Evolutionary conservation across 139 green algal genomes (phyloP), one percentile per base, ranked within the genome.

Genomic region (Chlorella sp.): DNA sequence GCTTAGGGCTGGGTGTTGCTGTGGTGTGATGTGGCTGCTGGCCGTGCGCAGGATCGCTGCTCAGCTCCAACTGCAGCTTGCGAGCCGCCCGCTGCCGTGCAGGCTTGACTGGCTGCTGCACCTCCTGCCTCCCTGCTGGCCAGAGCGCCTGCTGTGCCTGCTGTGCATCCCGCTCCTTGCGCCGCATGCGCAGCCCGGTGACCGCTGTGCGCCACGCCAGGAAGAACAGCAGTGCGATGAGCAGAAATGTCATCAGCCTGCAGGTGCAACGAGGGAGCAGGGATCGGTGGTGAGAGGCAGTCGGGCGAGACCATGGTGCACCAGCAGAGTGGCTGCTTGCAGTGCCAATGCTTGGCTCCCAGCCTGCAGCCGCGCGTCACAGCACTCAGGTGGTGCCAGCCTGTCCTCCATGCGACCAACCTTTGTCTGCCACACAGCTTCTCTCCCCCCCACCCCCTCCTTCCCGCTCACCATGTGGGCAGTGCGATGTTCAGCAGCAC

Each of bases 401-500:
- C n/a, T n/a, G n/a, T n/a, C n/a, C n/a, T n/a, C n/a, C n/a, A n/a
- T n/a, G n/a, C n/a, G n/a, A n/a, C n/a, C n/a, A n/a, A n/a, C n/a
- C n/a, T n/a, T n/a, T n/a, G n/a, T n/a, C n/a, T n/a, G n/a, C n/a
- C n/a, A n/a, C n/a, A n/a, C n/a, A n/a, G n/a, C n/a, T n/a, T 55
- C 7, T 16, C 20, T 36, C 28, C 63, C 28, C 3, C 28, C 63
- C 63, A 69, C 28, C 28, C n/a, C 63, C 28, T 20, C 63, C 23
- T 16, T 32, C 65, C 30, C 16, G 30, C 64, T 41, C 65, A 72
- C 65, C 91, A 94, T 0, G 36, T 39, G 16, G 91, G 91, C 38
- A 94, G 81, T 23, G 91, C 44, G 23, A 85, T 38, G 47, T 94
- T 94, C 16, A 90, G 64, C 67, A 94, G 78, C 21, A 93, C 91